Evolutionary conservation across 352 stramenopile genomes (phyloP).

Genomic region (Peronosclerospora sorghi): DNA sequence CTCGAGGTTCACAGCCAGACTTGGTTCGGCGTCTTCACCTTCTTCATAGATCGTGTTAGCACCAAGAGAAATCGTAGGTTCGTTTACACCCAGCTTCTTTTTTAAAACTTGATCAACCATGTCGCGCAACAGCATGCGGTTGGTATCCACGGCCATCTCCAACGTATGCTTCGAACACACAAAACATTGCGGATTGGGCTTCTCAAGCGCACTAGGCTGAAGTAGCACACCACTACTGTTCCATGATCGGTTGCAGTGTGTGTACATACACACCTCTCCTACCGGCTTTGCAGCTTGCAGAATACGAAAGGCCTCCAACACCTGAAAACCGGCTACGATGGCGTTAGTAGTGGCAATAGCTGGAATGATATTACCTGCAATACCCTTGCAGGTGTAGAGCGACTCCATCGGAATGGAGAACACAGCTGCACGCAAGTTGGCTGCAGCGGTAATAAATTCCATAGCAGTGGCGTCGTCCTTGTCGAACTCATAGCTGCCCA

Average conservation of each 20-base stretch:
- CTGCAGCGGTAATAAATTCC: constrained; percentile 95
- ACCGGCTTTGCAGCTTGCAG: constrained; percentile 53
- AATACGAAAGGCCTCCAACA: constrained; percentile 80
- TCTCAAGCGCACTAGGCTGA: constrained; percentile 80
- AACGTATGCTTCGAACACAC: constrained; percentile 92
- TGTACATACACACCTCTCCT: constrained; percentile 83
- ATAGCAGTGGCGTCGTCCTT: constrained; percentile 96
- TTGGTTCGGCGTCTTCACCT: constrained; percentile 85
- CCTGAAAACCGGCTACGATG: constrained; percentile 94
- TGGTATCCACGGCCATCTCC: constrained; percentile 85
- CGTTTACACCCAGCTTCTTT: constrained; percentile 84
- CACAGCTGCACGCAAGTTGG: constrained; percentile 90
- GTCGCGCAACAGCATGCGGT: constrained; percentile 66
- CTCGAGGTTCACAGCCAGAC: constrained; percentile 73
- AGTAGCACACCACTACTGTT: constrained; percentile 88
- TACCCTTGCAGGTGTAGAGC: constrained; percentile 93
- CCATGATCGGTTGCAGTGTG: constrained; percentile 89
- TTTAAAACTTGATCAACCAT: constrained; percentile 79
- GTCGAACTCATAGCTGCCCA: constrained; percentile 90
- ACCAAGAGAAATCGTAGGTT: constrained; percentile 79
- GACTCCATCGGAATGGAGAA: constrained; percentile 78
- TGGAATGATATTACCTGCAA: constrained; percentile 99
- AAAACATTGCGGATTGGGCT: constrained; percentile 92
- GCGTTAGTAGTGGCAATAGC: constrained; percentile 99
- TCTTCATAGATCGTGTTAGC: constrained; percentile 91